phyloP scores from a whole-genome alignment of 768 basidiomycete genomes.

The Russula vinacea region DNA sequence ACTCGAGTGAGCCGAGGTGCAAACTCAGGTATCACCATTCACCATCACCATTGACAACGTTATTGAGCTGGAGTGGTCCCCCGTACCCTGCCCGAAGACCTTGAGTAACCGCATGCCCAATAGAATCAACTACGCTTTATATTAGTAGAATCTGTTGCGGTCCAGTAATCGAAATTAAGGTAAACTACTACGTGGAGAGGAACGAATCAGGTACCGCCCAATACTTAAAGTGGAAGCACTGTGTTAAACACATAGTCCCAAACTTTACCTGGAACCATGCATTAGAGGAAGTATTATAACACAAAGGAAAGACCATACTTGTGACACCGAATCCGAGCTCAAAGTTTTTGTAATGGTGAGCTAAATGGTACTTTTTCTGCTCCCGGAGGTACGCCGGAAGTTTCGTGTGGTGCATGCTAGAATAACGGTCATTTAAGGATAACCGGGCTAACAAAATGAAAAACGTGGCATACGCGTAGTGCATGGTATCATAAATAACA shows the following conservation, averaged over 20 bases:
- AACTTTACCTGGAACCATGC: constrained; percentile 60
- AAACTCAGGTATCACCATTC: no score
- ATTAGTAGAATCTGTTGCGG: background rate
- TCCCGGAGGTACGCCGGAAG: constrained; percentile 83
- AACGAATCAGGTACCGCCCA: background rate
- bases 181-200: constrained; percentile 6
- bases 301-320: constrained; percentile 46
- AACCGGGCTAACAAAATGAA: background rate
- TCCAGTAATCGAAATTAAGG: background rate
- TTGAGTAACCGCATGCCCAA: background rate
- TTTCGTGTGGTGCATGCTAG: constrained; percentile 77
- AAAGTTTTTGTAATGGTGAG: constrained; percentile 98
- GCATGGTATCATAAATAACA: constrained; percentile 84
- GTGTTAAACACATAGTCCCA: constrained; percentile 96
- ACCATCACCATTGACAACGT: background rate
- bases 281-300: constrained; percentile 10
- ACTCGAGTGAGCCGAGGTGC: no score
- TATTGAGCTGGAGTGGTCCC: background rate
- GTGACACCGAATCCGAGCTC: constrained; percentile 97
- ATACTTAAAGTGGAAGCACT: constrained; percentile 56
- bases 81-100: background rate
- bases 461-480: constrained; percentile 67
- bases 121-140: background rate
- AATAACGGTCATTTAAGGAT: constrained; percentile 25
- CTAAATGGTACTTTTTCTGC: constrained; percentile 97